Evolutionary conservation across 257 asterid species (phyloP).

Genomic region (Jasminum sambac): DNA sequence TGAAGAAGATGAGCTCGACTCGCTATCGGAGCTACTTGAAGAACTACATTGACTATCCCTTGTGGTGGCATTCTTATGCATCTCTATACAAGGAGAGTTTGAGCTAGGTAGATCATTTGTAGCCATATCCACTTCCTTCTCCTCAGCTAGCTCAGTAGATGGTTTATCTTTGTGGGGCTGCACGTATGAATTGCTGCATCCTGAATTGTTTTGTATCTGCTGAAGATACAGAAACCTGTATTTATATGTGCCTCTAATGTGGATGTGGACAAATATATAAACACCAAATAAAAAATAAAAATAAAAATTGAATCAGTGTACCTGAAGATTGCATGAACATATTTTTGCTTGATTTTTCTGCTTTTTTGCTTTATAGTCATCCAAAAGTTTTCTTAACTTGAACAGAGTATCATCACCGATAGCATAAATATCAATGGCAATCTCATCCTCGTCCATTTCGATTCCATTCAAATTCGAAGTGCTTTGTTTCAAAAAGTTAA

Average conservation of each 20-base stretch:
- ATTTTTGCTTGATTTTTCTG: slow-evolving; percentile 44
- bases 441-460: slow-evolving; percentile 70
- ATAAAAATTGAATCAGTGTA: slow-evolving; percentile 31
- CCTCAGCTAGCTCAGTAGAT: slow-evolving; percentile 54
- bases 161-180: slow-evolving; percentile 62
- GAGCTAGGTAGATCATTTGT: slow-evolving; percentile 62
- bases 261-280: slow-evolving; percentile 11
- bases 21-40: slow-evolving; percentile 73
- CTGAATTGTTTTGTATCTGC: slow-evolving; percentile 59
- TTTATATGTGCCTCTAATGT: background rate
- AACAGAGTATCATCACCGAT: slow-evolving; percentile 62
- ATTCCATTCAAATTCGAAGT: slow-evolving; percentile 42
- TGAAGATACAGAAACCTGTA: slow-evolving; percentile 12
- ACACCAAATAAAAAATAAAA: slow-evolving; percentile 12
- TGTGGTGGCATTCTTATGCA: slow-evolving; percentile 46
- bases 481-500: slow-evolving; percentile 62
- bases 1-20: slow-evolving; percentile 66
- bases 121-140: slow-evolving; percentile 81
- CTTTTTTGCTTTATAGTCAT: slow-evolving; percentile 50
- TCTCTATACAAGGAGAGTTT: slow-evolving; percentile 57
- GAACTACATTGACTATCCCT: too few relatives aligned
- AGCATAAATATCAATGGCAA: slow-evolving; percentile 75
- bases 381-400: slow-evolving; percentile 65
- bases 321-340: slow-evolving; percentile 56
- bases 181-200: slow-evolving; percentile 45